Evolutionary conservation across 73 alveolate species (phyloP).

Genomic region (Stentor roeselii): DNA sequence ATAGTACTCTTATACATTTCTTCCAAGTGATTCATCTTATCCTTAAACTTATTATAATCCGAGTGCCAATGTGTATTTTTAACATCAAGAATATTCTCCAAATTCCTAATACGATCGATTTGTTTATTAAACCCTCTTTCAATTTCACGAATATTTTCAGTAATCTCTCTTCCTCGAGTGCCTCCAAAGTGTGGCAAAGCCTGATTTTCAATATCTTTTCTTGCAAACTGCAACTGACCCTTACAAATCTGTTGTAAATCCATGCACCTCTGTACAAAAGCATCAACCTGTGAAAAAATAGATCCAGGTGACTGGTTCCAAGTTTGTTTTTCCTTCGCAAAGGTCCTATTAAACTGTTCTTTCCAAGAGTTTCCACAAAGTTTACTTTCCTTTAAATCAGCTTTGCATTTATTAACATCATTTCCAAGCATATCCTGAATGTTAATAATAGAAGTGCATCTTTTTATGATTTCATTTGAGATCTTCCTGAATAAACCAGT

Average conservation of each 20-base stretch:
- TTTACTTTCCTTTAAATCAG: slow-evolving; percentile 81
- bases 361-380: slow-evolving; percentile 94
- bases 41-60: slow-evolving; percentile 79
- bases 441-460: slow-evolving; percentile 87
- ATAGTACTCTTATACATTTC: slow-evolving; percentile 93
- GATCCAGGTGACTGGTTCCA: slow-evolving; percentile 65
- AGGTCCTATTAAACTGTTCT: slow-evolving; percentile 48
- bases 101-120: slow-evolving; percentile 73
- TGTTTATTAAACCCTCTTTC: slow-evolving; percentile 90
- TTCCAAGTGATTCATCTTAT: slow-evolving; percentile 80
- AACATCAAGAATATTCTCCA: slow-evolving; percentile 95
- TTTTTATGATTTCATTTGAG: slow-evolving; percentile 80
- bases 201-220: slow-evolving; percentile 72
- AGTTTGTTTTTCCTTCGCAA: neutral
- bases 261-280: slow-evolving; percentile 98
- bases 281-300: slow-evolving; percentile 99
- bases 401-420: slow-evolving; percentile 89
- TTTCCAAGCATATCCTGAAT: slow-evolving; percentile 85
- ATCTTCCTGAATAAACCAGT: slow-evolving; percentile 88
- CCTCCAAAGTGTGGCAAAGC: slow-evolving; percentile 98
- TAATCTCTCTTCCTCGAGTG: slow-evolving; percentile 90
- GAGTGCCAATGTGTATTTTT: slow-evolving; percentile 99
- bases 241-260: slow-evolving; percentile 98
- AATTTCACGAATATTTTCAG: slow-evolving; percentile 57
- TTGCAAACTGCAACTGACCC: slow-evolving; percentile 95